Conservation (phyloP, 441 rosid species). For the Aquilaria agallochum region DNA sequence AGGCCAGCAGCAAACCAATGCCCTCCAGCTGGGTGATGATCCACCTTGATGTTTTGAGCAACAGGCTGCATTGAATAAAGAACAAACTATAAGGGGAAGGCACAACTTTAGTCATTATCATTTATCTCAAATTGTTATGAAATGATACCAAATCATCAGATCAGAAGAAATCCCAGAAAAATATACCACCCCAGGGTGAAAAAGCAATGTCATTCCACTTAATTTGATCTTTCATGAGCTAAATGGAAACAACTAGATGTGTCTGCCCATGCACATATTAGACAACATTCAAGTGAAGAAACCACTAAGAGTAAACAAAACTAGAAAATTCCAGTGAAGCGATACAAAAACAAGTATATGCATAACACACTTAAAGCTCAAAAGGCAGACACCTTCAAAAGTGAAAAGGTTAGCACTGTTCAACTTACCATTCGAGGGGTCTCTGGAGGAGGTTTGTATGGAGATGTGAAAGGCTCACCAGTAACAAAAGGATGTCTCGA, state of each 20-base stretch:
- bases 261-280: no score
- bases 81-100: neutral
- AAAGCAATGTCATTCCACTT: no score
- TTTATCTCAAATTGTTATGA: neutral
- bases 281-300: no score
- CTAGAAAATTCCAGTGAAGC: no score
- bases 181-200: no score
- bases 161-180: no score
- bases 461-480: conserved; percentile 96
- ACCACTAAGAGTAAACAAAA: no score
- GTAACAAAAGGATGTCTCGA: conserved; percentile 98
- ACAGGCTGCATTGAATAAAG: conserved; percentile 44
- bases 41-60: conserved; percentile 81
- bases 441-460: conserved; percentile 84
- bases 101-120: neutral
- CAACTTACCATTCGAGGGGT: conserved; percentile 82
- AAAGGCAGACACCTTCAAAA: no score
- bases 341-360: no score
- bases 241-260: no score
- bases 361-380: no score
- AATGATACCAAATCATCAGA: neutral
- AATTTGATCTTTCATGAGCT: no score
- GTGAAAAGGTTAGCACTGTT: neutral
- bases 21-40: conserved; percentile 99
- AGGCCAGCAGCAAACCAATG: conserved; percentile 99